Base-by-base conservation (phyloP, 2,329 filamentous ascomycete genomes). In the Alternaria alternata region DNA sequence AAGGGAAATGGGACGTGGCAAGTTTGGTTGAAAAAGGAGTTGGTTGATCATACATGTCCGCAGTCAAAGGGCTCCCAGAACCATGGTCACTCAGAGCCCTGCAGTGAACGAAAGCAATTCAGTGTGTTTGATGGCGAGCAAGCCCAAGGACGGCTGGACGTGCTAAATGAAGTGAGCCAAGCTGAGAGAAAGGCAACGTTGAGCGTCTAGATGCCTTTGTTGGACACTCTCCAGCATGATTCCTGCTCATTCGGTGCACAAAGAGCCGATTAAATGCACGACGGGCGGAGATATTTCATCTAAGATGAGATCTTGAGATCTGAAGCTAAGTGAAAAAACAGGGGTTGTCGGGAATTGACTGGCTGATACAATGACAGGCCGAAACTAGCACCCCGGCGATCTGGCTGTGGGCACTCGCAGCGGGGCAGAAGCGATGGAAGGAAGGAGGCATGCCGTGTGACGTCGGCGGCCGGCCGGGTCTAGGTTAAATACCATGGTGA, bases 381-480 rank as follows among this genome's bases (percentile, higher is more conserved):
- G 39, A 7, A 41, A 38, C 51, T 62, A 62, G 59, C 22, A 30
- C 26, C 52, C 52, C 57, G 47, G 48, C 57, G 52, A 53, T 57
- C 52, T 62, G 52, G 52, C 42, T 51, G 24, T 39, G 53, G 48
- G 38, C 49, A 51, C 47, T 49, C 47, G 52, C 34, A 38, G 57
- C 57, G 57, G 60, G 41, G 60, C 53, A 41, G 52, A 51, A 43
- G 36, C 46, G 30, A 44, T 55, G 30, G 57, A 32, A 51, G 48
- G 18, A 28, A 26, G 30, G 46, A 42, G 34, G 18, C 51, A 55
- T 36, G 48, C 57, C 20, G 54, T 57, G 32, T 63, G 60, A 63
- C 60, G 60, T 63, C 43, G 38, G 57, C 44, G 60, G 53, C 24
- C 28, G 16, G 38, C 53, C 12, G 56, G 51, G 20, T 39, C 7